Percentiles rank a stretch among this genome's conserved stretches.
phyloP scores from a whole-genome alignment of 2,329 filamentous ascomycete species.

The Macroventuria anomochaeta region DNA sequence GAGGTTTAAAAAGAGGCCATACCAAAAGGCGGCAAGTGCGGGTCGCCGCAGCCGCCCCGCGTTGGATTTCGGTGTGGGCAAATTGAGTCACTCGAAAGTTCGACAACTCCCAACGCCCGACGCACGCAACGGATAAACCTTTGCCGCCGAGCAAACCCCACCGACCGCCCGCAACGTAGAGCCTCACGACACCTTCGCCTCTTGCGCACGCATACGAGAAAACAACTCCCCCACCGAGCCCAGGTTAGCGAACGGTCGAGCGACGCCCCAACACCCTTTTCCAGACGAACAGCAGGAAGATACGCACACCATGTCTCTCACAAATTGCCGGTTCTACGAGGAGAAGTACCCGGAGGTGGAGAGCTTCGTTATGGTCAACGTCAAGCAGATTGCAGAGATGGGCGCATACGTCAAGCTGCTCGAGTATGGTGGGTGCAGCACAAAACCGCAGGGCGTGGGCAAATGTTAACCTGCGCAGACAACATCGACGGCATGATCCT shows the following conservation, averaged over 20 bases:
- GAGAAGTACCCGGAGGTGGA: slow-evolving; percentile 98
- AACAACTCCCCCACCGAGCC: slow-evolving; percentile 14
- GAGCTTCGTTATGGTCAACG: slow-evolving; percentile 99
- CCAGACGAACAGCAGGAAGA: slow-evolving; percentile 20
- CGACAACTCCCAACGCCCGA: not conserved
- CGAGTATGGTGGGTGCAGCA: slow-evolving; percentile 69
- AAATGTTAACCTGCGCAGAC: slow-evolving; percentile 57
- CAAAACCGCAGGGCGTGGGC: not conserved
- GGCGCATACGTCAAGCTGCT: slow-evolving; percentile 99
- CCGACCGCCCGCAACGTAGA: slow-evolving; percentile 10
- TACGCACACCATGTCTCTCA: slow-evolving; percentile 79
- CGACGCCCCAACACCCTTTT: slow-evolving; percentile 13
- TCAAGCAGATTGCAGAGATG: slow-evolving; percentile 99
- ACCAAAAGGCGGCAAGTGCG: not conserved
- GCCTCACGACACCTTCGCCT: slow-evolving; percentile 11
- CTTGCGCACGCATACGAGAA: slow-evolving; percentile 6
- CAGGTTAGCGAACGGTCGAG: slow-evolving; percentile 14
- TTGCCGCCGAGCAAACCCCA: slow-evolving; percentile 14
- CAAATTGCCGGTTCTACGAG: slow-evolving; percentile 96
- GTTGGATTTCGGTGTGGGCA: slow-evolving; percentile 14
- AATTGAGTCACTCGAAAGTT: slow-evolving; percentile 19
- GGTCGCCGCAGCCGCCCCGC: slow-evolving; percentile 12
- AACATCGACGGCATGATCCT: slow-evolving; percentile 99
- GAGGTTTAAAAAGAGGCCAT: not conserved
- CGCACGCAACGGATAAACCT: slow-evolving; percentile 15